Conservation (phyloP, 148 eudicot species). For the Rhododendron henanense region DNA sequence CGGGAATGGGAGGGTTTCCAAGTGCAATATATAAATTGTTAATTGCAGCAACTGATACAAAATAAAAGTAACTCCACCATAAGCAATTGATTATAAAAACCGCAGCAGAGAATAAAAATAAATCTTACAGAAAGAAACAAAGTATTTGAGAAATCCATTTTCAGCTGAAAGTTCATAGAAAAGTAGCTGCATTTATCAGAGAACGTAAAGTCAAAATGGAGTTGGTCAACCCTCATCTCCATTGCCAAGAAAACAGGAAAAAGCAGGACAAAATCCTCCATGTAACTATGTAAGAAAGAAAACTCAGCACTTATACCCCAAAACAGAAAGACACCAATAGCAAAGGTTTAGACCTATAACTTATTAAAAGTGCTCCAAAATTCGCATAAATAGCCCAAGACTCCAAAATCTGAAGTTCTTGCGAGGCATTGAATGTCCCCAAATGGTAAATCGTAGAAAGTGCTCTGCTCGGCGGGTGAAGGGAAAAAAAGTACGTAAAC, state of each 20-base stretch:
- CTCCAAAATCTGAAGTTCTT: neutral
- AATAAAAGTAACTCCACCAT: conserved; percentile 13
- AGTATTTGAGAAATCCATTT: neutral
- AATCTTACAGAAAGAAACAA: neutral
- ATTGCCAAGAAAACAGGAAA: neutral
- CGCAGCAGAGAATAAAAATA: neutral
- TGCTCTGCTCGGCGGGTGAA: neutral
- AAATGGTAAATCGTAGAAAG: neutral
- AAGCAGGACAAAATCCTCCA: neutral
- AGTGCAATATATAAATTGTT: conserved; percentile 67
- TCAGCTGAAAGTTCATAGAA: neutral
- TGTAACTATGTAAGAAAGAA: neutral
- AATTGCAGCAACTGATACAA: conserved; percentile 72
- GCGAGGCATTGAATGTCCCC: neutral
- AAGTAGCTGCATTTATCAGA: neutral
- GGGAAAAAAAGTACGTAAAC: neutral
- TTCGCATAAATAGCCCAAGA: neutral
- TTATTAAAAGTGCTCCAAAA: neutral
- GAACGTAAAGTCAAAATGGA: neutral
- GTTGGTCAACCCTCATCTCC: neutral
- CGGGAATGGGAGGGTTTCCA: conserved; percentile 74
- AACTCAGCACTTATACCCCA: neutral
- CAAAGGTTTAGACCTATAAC: neutral
- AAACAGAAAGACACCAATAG: neutral
- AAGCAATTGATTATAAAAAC: conserved; percentile 1